A percentile compares a stretch with the other conserved stretches of the same genome.
Conservation (phyloP, 1,284 basidiomycete genomes). For the Porogramme epimiltina region DNA sequence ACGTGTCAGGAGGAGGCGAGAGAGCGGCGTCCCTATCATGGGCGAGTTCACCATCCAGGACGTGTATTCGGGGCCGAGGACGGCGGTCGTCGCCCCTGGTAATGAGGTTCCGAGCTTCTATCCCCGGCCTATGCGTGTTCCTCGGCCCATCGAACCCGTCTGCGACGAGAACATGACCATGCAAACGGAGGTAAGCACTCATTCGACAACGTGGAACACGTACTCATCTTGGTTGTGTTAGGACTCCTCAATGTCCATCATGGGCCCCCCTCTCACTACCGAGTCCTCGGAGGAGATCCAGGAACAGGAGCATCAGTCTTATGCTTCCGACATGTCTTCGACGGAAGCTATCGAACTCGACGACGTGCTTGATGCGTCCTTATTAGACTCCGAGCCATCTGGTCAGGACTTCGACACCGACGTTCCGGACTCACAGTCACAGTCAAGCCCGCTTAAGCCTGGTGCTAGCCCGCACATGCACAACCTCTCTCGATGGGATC, state of each 20-base stretch:
- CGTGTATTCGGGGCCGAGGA: conserved; percentile 39
- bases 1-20: conserved; percentile 18
- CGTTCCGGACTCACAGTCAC: conserved; percentile 8
- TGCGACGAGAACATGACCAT: not conserved
- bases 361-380: conserved; percentile 77
- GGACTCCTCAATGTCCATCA: conserved; percentile 10
- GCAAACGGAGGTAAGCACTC: conserved; percentile 13
- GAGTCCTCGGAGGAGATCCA: conserved; percentile 35
- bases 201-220: not conserved
- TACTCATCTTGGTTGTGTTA: not conserved
- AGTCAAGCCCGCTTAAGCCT: conserved; percentile 20
- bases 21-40: conserved; percentile 43
- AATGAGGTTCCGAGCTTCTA: conserved; percentile 68
- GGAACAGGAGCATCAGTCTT: conserved; percentile 17
- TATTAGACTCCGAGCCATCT: conserved; percentile 59
- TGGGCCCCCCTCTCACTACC: conserved; percentile 9
- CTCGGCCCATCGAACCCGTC: conserved; percentile 1
- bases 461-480: conserved; percentile 28
- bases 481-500: conserved; percentile 67
- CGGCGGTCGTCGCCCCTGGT: conserved; percentile 59
- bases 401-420: conserved; percentile 24
- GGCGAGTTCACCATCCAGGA: conserved; percentile 52
- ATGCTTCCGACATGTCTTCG: conserved; percentile 35
- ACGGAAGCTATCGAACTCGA: conserved; percentile 70
- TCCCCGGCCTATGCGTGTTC: conserved; percentile 35